Percentiles rank a stretch among this genome's conserved stretches.
Conservation (phyloP, 768 basidiomycete species). For the Boletus edulis region DNA sequence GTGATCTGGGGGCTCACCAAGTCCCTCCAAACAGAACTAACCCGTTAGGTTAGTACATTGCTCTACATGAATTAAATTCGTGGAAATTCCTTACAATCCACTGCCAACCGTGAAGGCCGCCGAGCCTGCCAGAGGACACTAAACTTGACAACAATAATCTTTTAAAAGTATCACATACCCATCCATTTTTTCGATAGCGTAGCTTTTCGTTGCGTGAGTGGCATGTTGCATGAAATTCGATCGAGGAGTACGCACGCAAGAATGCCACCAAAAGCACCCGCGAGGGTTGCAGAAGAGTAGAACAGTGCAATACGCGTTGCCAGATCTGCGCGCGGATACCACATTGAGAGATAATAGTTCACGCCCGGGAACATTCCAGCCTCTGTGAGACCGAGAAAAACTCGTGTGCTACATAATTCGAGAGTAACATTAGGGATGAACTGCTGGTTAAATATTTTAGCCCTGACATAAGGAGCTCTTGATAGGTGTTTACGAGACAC, state of each 20-base stretch:
- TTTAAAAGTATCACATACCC: slow-evolving; percentile 28
- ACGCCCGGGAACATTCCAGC: slow-evolving; percentile 43
- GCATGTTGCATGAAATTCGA: not conserved
- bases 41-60: not conserved
- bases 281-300: slow-evolving; percentile 58
- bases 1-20: slow-evolving; percentile 11
- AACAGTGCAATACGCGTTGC: slow-evolving; percentile 58
- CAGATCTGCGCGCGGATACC: slow-evolving; percentile 59
- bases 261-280: slow-evolving; percentile 51
- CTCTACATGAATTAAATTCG: not conserved
- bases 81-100: slow-evolving; percentile 34
- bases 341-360: slow-evolving; percentile 47
- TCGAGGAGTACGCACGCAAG: slow-evolving; percentile 36
- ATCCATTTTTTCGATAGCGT: slow-evolving; percentile 31
- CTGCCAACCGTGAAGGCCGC: slow-evolving; percentile 36
- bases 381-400: slow-evolving; percentile 47
- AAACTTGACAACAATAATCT: not conserved
- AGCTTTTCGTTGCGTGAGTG: slow-evolving; percentile 26
- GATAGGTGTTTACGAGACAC: slow-evolving; percentile 34
- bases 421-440: not conserved
- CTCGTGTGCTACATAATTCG: slow-evolving; percentile 27
- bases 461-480: slow-evolving; percentile 31
- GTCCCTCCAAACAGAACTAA: slow-evolving; percentile 34
- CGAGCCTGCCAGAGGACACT: slow-evolving; percentile 13
- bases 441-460: not conserved